Percentiles rank a stretch among this genome's conserved stretches.
phyloP scores from a whole-genome alignment of 2,329 filamentous ascomycete genomes.

The Pestalotiopsis sp. region DNA sequence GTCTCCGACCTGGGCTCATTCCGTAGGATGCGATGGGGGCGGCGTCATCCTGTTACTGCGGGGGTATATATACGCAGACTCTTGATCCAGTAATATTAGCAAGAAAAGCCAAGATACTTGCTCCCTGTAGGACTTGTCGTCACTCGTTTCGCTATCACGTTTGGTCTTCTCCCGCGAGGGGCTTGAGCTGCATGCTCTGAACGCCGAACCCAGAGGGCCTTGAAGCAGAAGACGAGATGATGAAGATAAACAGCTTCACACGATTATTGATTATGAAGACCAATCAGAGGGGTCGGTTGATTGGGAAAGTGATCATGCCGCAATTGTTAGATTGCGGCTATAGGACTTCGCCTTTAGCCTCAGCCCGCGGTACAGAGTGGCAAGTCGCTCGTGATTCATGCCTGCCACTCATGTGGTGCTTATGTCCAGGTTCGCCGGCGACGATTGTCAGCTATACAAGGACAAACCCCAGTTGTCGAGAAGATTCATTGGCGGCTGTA shows the following conservation, averaged over 20 bases:
- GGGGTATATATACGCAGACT: not conserved
- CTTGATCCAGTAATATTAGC: too few species aligned
- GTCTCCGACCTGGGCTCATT: not conserved
- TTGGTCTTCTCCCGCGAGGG: too few species aligned
- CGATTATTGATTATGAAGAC: not conserved
- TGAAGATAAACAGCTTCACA: not conserved
- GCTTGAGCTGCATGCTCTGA: too few species aligned
- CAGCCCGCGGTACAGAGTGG: not conserved
- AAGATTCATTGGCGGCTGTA: not conserved
- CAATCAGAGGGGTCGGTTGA: not conserved
- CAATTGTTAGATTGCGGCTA: not conserved
- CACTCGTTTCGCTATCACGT: too few species aligned
- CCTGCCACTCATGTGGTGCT: not conserved
- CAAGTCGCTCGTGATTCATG: slow-evolving; percentile 1
- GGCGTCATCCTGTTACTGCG: not conserved
- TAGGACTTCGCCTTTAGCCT: not conserved
- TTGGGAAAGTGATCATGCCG: not conserved
- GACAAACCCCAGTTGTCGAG: not conserved
- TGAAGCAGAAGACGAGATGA: not conserved
- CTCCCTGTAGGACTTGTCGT: too few species aligned
- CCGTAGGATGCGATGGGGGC: not conserved
- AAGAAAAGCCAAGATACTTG: too few species aligned
- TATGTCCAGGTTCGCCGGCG: not conserved
- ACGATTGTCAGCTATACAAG: not conserved
- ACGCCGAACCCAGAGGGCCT: not conserved